A percentile compares a stretch with the other conserved stretches of the same genome.
These are phyloP conservation scores for Colletotrichum magnum DNA, from an alignment of 2,329 filamentous ascomycete genomes.

Conservation along the genomic window DNA sequence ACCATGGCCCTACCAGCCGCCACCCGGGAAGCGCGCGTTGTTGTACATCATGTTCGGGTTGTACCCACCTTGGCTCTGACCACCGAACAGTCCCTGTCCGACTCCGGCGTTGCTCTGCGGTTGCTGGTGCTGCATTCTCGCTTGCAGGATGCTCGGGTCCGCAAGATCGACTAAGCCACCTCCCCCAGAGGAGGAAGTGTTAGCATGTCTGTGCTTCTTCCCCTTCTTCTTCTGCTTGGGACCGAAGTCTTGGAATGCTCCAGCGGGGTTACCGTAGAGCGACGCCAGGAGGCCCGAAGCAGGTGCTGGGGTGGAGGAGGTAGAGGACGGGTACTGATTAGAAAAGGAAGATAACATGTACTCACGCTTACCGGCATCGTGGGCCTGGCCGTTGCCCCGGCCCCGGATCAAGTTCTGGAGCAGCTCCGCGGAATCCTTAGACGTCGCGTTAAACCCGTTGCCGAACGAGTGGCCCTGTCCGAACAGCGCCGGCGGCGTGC, in stretches of 20 bases:
- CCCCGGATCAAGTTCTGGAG: constrained; percentile 86
- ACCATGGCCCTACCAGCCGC: constrained; percentile 41
- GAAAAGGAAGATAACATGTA: constrained; percentile 94
- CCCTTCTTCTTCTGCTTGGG: constrained; percentile 99
- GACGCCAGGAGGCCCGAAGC: constrained; percentile 91
- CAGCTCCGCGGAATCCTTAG: constrained; percentile 82
- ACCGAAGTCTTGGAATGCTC: constrained; percentile 90
- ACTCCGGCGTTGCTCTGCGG: constrained; percentile 85
- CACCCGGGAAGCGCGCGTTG: constrained; percentile 51
- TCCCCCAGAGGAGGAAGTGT: constrained; percentile 99
- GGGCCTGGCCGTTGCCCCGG: constrained; percentile 78
- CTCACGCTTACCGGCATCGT: constrained; percentile 97
- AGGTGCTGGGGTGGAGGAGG: constrained; percentile 87
- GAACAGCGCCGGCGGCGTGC: constrained; percentile 95
- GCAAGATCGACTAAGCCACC: constrained; percentile 99
- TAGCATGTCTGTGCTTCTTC: constrained; percentile 99
- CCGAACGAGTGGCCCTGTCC: constrained; percentile 90
- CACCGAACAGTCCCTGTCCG: constrained; percentile 91
- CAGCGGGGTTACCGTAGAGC: constrained; percentile 90
- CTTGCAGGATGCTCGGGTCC: constrained; percentile 99
- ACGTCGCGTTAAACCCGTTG: constrained; percentile 73
- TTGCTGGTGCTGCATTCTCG: constrained; percentile 88
- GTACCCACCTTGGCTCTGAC: constrained; percentile 95
- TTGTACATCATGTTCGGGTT: constrained; percentile 88
- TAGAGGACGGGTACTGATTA: constrained; percentile 86